Conservation (phyloP, 805 yeast species). For the Priceomyces haplophilus region DNA sequence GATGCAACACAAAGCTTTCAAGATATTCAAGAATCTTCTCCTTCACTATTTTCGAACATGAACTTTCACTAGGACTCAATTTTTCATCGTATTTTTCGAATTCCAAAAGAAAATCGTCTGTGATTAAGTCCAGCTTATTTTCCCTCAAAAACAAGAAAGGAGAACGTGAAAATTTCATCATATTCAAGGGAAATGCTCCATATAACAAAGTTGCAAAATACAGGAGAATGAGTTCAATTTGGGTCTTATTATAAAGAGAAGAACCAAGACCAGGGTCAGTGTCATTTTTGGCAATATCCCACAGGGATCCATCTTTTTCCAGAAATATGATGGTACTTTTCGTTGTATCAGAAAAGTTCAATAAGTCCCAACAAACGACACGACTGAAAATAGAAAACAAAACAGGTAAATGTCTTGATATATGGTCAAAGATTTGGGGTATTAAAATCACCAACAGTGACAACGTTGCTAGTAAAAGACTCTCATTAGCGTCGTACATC, state of each 20-base stretch:
- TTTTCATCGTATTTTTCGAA: slow-evolving; percentile 7
- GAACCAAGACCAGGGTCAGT: slow-evolving; percentile 5
- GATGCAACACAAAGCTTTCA: slow-evolving; percentile 45
- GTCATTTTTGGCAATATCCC: slow-evolving; percentile 20
- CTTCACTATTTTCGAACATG: not conserved
- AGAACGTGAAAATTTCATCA: slow-evolving; percentile 39
- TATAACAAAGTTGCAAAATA: slow-evolving; percentile 50
- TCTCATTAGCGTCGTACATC: slow-evolving; percentile 39
- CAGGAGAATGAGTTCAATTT: slow-evolving; percentile 21
- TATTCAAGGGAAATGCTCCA: slow-evolving; percentile 55
- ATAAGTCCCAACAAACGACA: slow-evolving; percentile 25
- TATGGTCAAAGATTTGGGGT: slow-evolving; percentile 42
- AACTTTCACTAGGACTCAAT: not conserved
- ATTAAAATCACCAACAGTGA: slow-evolving; percentile 30
- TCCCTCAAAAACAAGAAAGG: slow-evolving; percentile 35
- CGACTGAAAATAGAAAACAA: slow-evolving; percentile 46
- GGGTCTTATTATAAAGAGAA: not conserved
- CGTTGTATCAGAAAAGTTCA: slow-evolving; percentile 12
- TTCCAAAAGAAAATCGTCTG: slow-evolving; percentile 7
- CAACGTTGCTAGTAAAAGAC: slow-evolving; percentile 35
- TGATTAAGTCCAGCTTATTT: slow-evolving; percentile 14
- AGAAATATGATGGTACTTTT: slow-evolving; percentile 7
- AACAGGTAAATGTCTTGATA: slow-evolving; percentile 34
- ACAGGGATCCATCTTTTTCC: slow-evolving; percentile 8
- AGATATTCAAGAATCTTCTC: slow-evolving; percentile 23